Evolutionary conservation across 2,329 filamentous ascomycete species (phyloP), one percentile per base, ranked within the genome.

Genomic region (Lachnellula willkommii): DNA sequence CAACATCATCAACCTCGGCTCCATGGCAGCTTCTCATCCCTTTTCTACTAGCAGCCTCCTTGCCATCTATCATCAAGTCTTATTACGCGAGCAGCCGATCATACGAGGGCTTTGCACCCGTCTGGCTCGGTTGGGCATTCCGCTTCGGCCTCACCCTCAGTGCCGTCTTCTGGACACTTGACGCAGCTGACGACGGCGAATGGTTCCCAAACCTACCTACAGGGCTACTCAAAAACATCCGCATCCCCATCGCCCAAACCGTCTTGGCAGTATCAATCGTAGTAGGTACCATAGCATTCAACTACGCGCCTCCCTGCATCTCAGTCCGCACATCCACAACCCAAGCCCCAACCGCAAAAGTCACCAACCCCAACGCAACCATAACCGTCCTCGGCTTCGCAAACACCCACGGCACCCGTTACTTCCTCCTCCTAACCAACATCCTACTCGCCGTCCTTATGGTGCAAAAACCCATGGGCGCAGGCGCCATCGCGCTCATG

Each of bases 401-500:
- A 61, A 99, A 99, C 68, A 84, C 90, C n/a, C 87, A 96, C 67
- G 94, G 94, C 56, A 88, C 90, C 1, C 87, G 93, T 28, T 97
- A 95, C 73, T 85, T 96, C 63, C 77, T 97, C 36, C 80, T 97
- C 6, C 81, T 91, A 2, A 77, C 90, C 62, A 90, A 92, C 68
- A 84, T 95, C 71, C 79, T 90, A 26, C 79, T 89, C 8, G 88
- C 85, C 1, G 83, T 91, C 55, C 82, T 90, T 53, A 79, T 96
- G 7, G 79, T 97, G 26, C 88, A 93, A 60, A 97, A 97, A 71
- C 94, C 94, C 15, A 95, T 99, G 89, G 94, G 94, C 51, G 85
- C 86, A 56, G 92, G 90, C 50, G 85, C 91, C 1, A 81, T 97
- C 50, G 88, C 83, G 7, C 77, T 97, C 50, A 84, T 94, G 72